Evolutionary conservation across 2,329 filamentous ascomycete species (phyloP).

Genomic region (Penicillium sp.): DNA sequence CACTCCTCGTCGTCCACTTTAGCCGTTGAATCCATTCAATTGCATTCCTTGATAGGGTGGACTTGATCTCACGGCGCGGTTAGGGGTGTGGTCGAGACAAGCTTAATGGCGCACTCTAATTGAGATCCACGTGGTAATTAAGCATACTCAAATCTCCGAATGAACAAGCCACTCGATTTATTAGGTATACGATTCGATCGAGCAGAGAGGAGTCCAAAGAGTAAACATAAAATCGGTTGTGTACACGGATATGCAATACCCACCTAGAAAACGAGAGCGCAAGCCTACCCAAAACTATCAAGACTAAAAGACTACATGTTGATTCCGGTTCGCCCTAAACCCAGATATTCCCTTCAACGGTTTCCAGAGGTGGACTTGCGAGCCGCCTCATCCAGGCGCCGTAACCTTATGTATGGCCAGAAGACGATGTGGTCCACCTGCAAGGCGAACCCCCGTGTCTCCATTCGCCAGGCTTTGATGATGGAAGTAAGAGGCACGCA

Average conservation of each 20-base stretch:
- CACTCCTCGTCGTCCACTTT: background rate
- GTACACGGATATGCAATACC: slow-evolving; percentile 12
- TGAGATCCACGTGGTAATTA: background rate
- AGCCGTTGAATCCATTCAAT: no score
- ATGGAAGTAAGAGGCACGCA: background rate
- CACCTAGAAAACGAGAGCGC: slow-evolving; percentile 12
- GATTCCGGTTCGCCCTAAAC: slow-evolving; percentile 9
- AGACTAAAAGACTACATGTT: background rate
- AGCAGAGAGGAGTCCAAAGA: background rate
- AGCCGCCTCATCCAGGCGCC: slow-evolving; percentile 1
- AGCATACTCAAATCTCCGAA: background rate
- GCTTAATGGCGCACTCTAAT: background rate
- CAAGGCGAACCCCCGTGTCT: slow-evolving; percentile 1
- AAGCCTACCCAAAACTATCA: slow-evolving; percentile 15
- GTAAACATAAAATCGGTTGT: slow-evolving; percentile 2
- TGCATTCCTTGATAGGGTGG: no score
- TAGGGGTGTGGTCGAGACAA: background rate
- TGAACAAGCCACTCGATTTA: background rate
- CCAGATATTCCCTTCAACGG: slow-evolving; percentile 6
- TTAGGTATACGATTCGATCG: background rate
- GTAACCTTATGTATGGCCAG: background rate
- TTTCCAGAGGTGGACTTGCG: background rate
- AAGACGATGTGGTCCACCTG: background rate
- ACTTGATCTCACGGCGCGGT: background rate
- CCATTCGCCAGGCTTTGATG: slow-evolving; percentile 10